These are phyloP conservation scores for Tolypocladium sp. DNA, from an alignment of 2,329 filamentous ascomycete genomes.

Conservation along the genomic window DNA sequence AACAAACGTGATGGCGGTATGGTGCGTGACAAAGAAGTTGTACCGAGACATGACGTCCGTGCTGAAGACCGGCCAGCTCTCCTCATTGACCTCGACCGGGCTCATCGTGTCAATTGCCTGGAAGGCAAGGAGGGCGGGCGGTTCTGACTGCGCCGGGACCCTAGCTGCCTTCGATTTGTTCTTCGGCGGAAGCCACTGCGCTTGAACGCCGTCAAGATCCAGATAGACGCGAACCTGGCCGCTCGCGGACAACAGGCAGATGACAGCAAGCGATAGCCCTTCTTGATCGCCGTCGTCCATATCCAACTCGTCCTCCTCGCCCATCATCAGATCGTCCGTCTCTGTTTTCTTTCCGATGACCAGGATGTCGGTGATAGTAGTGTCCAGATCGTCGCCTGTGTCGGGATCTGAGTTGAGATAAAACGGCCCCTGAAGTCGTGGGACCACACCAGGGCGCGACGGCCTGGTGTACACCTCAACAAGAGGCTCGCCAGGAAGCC, in stretches of 20 bases:
- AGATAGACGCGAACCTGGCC: constrained; percentile 54
- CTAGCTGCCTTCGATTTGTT: constrained; percentile 37
- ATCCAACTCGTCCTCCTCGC: constrained; percentile 55
- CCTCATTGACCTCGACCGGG: constrained; percentile 42
- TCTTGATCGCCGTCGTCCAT: constrained; percentile 47
- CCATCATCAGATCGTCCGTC: constrained; percentile 50
- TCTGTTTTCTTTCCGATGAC: constrained; percentile 55
- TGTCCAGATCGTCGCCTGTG: constrained; percentile 47
- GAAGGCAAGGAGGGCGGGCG: constrained; percentile 48
- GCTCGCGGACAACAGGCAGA: constrained; percentile 52
- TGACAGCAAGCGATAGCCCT: constrained; percentile 48
- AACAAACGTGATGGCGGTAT: constrained; percentile 49
- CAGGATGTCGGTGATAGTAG: constrained; percentile 50
- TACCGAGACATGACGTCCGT: constrained; percentile 52
- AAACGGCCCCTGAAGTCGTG: constrained; percentile 55
- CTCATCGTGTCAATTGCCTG: constrained; percentile 53
- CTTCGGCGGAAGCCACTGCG: constrained; percentile 55
- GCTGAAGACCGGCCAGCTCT: constrained; percentile 56
- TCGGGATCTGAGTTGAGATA: constrained; percentile 45
- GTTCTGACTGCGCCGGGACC: constrained; percentile 24
- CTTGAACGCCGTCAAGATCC: constrained; percentile 52
- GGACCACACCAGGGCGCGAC: constrained; percentile 45
- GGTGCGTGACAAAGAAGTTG: constrained; percentile 53
- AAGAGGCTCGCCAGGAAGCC: constrained; percentile 35
- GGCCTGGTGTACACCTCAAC: constrained; percentile 50